Conservation (phyloP, 805 yeast genomes). For the Suhomyces kilbournensis region DNA sequence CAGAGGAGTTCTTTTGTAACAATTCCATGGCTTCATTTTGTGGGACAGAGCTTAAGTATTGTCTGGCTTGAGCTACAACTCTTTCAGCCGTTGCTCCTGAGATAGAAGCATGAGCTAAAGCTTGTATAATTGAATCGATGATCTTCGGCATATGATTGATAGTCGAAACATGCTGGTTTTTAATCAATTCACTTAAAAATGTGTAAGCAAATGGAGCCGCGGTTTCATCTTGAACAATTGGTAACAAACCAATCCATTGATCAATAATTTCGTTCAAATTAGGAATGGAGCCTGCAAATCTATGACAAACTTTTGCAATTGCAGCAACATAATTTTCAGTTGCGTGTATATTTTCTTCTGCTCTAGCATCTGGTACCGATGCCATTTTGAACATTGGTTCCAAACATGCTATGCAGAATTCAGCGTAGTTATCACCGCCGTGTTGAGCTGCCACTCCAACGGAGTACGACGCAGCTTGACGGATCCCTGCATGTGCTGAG, state of each 20-base stretch:
- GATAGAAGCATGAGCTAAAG: conserved; percentile 64
- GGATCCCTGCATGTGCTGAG: conserved; percentile 63
- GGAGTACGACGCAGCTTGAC: conserved; percentile 84
- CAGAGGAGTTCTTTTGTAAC: conserved; percentile 60
- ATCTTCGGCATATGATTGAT: conserved; percentile 55
- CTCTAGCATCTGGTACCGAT: conserved; percentile 73
- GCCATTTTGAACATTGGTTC: conserved; percentile 73
- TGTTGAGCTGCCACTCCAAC: conserved; percentile 84
- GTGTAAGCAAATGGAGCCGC: conserved; percentile 84
- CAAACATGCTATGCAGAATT: conserved; percentile 65
- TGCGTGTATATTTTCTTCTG: conserved; percentile 80
- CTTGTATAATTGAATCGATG: conserved; percentile 69
- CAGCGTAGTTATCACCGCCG: conserved; percentile 62
- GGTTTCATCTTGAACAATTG: conserved; percentile 78
- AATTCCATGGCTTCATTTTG: conserved; percentile 65
- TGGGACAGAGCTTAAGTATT: conserved; percentile 61
- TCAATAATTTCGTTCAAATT: conserved; percentile 59
- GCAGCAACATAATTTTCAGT: conserved; percentile 84
- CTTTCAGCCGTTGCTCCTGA: conserved; percentile 69
- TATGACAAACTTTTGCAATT: conserved; percentile 76
- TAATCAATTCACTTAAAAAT: conserved; percentile 54
- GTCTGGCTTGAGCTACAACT: conserved; percentile 60
- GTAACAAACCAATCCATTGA: conserved; percentile 81
- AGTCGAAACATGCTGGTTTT: conserved; percentile 39
- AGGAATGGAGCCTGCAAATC: conserved; percentile 57